These are phyloP conservation scores for Stachybotrys chartarum DNA, from an alignment of 2,329 filamentous ascomycete species.

Conservation along the genomic window DNA sequence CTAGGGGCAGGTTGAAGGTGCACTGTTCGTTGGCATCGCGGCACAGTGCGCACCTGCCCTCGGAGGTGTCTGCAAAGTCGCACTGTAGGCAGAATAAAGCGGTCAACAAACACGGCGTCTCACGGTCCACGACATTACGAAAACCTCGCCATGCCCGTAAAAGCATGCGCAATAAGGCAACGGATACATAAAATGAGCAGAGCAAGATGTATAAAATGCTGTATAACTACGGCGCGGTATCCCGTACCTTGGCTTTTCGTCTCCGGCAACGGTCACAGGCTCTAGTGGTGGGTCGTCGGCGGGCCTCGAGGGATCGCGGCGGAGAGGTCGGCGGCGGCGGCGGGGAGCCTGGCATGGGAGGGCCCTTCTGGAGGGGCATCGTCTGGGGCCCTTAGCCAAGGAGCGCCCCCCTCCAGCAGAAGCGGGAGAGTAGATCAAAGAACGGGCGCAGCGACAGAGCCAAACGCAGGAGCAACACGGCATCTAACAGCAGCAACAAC, in stretches of 20 bases:
- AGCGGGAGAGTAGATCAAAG: too few relatives aligned
- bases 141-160: not conserved
- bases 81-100: slow-evolving; percentile 13
- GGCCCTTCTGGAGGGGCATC: slow-evolving; percentile 5
- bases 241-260: slow-evolving; percentile 25
- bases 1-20: slow-evolving; percentile 29
- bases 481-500: too few relatives aligned
- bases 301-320: slow-evolving; percentile 1
- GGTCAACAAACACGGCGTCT: too few relatives aligned
- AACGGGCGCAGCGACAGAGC: too few relatives aligned
- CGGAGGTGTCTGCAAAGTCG: slow-evolving; percentile 13
- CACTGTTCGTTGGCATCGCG: slow-evolving; percentile 11
- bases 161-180: not conserved
- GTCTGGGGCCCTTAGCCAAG: not conserved
- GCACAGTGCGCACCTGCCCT: slow-evolving; percentile 4
- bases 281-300: slow-evolving; percentile 15
- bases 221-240: not conserved
- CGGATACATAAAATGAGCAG: not conserved
- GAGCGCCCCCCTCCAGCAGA: too few relatives aligned
- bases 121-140: too few relatives aligned
- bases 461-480: too few relatives aligned
- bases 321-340: slow-evolving; percentile 6
- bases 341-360: slow-evolving; percentile 10
- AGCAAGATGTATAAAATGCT: not conserved
- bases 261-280: slow-evolving; percentile 28